Percentiles rank a stretch among this genome's conserved stretches.
Conservation (phyloP, 2,329 filamentous ascomycete species). For the Epichloe gansuensis region DNA sequence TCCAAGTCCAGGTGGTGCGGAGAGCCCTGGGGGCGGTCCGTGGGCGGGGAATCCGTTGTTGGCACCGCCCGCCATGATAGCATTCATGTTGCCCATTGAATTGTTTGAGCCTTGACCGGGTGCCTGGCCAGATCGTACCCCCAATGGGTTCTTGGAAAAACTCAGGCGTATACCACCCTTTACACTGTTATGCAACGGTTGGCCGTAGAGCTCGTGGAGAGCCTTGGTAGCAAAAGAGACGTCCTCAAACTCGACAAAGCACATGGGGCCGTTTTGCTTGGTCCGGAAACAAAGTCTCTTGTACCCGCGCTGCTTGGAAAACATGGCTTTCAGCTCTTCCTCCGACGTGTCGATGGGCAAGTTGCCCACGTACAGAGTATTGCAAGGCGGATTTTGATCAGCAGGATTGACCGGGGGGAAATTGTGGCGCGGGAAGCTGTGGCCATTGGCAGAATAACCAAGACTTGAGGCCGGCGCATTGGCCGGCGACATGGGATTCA, state of each 20-base stretch:
- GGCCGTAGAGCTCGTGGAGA: slow-evolving; percentile 78
- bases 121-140: slow-evolving; percentile 70
- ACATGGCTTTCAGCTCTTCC: slow-evolving; percentile 87
- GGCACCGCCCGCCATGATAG: slow-evolving; percentile 34
- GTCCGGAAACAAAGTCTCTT: slow-evolving; percentile 90
- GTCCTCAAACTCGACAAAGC: slow-evolving; percentile 96
- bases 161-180: slow-evolving; percentile 92
- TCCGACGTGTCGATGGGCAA: slow-evolving; percentile 85
- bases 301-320: slow-evolving; percentile 87
- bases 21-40: slow-evolving; percentile 71
- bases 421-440: slow-evolving; percentile 48
- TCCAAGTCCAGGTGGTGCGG: slow-evolving; percentile 59
- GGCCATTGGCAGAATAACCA: slow-evolving; percentile 25
- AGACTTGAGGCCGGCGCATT: slow-evolving; percentile 24
- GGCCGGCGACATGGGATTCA: slow-evolving; percentile 42
- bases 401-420: slow-evolving; percentile 90
- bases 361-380: slow-evolving; percentile 97
- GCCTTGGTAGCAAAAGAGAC: slow-evolving; percentile 84
- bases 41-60: slow-evolving; percentile 53
- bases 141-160: slow-evolving; percentile 94
- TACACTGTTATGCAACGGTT: slow-evolving; percentile 75
- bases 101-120: slow-evolving; percentile 26
- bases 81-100: slow-evolving; percentile 43
- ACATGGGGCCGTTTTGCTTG: slow-evolving; percentile 94
- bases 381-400: slow-evolving; percentile 94